Conservation (phyloP, 306 rosid genomes). For the Glycine latifolia region DNA sequence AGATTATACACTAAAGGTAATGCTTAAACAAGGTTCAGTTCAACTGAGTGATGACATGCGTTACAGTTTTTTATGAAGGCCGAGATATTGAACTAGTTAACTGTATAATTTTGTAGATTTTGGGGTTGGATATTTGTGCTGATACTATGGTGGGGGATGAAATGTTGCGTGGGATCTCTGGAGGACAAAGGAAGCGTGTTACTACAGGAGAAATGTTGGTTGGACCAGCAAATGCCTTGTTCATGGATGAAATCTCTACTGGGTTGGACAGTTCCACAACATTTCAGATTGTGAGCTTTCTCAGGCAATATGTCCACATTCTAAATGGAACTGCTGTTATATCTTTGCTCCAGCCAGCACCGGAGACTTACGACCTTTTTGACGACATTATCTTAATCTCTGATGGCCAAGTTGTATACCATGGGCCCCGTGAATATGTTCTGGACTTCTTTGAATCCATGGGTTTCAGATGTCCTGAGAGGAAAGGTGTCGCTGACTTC, state of each 20-base stretch:
- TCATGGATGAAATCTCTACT: conserved; percentile 75
- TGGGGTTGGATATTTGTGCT: conserved; percentile 88
- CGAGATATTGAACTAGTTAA: conserved; percentile 27
- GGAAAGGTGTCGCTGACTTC: conserved; percentile 69
- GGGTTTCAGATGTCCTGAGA: conserved; percentile 69
- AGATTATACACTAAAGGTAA: conserved; percentile 19
- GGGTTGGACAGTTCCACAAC: conserved; percentile 76
- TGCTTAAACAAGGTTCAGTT: not conserved
- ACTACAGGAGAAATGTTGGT: conserved; percentile 79
- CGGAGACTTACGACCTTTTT: conserved; percentile 67
- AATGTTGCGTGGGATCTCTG: conserved; percentile 94
- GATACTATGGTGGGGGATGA: conserved; percentile 88
- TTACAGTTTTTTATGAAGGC: not conserved
- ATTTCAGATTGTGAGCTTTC: conserved; percentile 62
- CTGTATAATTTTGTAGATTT: conserved; percentile 54
- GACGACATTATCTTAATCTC: conserved; percentile 69
- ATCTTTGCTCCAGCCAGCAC: conserved; percentile 71
- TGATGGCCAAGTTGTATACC: conserved; percentile 65
- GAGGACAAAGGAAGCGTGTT: conserved; percentile 93
- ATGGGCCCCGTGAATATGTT: conserved; percentile 64
- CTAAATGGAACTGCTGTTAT: conserved; percentile 42
- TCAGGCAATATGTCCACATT: conserved; percentile 58
- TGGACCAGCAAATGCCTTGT: conserved; percentile 63
- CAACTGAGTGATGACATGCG: not conserved
- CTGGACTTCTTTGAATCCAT: conserved; percentile 60